Conservation (phyloP, 2,329 filamentous ascomycete species). For the Proliferodiscus dingleyae region DNA sequence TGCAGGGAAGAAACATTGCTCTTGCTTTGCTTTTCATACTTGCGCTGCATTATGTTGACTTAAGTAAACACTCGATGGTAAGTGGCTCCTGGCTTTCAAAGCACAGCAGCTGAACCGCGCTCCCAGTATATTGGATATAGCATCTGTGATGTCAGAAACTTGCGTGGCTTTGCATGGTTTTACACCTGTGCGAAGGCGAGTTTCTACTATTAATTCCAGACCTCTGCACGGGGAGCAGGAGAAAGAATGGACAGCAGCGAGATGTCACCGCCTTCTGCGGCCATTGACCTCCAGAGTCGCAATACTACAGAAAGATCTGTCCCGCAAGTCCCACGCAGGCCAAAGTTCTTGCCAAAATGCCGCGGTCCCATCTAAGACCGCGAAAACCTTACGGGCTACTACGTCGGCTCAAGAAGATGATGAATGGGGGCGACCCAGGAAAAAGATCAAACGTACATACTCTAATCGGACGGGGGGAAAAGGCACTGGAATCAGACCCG, state of each 20-base stretch:
- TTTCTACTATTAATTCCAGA: slow-evolving; percentile 20
- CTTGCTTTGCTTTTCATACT: slow-evolving; percentile 3
- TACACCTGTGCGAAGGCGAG: slow-evolving; percentile 26
- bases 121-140: slow-evolving; percentile 9
- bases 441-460: slow-evolving; percentile 29
- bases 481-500: neutral
- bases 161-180: slow-evolving; percentile 17
- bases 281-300: slow-evolving; percentile 39
- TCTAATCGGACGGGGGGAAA: slow-evolving; percentile 17
- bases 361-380: neutral
- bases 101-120: slow-evolving; percentile 1
- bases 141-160: neutral
- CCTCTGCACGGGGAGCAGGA: slow-evolving; percentile 15
- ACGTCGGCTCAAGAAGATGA: slow-evolving; percentile 9
- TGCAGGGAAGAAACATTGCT: neutral
- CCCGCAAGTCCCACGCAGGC: slow-evolving; percentile 11
- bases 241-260: slow-evolving; percentile 37
- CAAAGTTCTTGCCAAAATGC: neutral
- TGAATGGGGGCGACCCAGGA: slow-evolving; percentile 24
- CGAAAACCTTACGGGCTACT: neutral
- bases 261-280: slow-evolving; percentile 40
- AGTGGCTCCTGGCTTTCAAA: neutral
- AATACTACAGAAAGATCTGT: slow-evolving; percentile 35
- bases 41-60: slow-evolving; percentile 2
- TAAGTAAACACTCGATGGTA: slow-evolving; percentile 12